A percentile compares a stretch with the other conserved stretches of the same genome.
These are phyloP conservation scores for Citrullus colocynthis DNA, from an alignment of 306 rosid species.

Conservation along the genomic window DNA sequence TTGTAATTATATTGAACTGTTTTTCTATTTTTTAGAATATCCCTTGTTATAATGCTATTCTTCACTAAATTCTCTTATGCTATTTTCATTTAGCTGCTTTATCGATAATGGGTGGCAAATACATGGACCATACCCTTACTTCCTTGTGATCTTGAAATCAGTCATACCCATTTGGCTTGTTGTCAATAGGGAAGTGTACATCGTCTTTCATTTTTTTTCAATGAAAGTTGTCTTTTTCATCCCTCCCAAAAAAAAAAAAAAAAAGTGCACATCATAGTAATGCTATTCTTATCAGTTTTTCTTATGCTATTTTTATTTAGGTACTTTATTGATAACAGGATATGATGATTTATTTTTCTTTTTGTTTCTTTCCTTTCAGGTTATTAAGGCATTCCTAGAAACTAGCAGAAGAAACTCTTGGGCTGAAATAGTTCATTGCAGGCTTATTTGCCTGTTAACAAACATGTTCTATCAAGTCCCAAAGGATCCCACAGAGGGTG, in stretches of 20 bases:
- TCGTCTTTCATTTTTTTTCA: no score
- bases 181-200: neutral
- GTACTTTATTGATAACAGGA: neutral
- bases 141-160: neutral
- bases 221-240: no score
- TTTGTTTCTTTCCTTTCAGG: constrained; percentile 27
- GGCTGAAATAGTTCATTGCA: constrained; percentile 95
- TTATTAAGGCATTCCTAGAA: constrained; percentile 57
- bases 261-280: neutral
- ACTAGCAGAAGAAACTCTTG: constrained; percentile 77
- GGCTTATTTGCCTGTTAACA: constrained; percentile 80
- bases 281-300: neutral
- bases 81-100: no score
- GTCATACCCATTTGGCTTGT: neutral
- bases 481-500: constrained; percentile 30
- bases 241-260: no score
- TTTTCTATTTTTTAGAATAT: no score
- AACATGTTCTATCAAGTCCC: constrained; percentile 86
- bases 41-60: no score
- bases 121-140: neutral
- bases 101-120: neutral
- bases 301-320: neutral
- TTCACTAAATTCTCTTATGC: no score
- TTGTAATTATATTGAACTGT: no score
- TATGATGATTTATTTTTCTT: neutral